These are phyloP conservation scores for Lachnellula subtilissima DNA, from an alignment of 2,329 filamentous ascomycete species.

Conservation along the genomic window DNA sequence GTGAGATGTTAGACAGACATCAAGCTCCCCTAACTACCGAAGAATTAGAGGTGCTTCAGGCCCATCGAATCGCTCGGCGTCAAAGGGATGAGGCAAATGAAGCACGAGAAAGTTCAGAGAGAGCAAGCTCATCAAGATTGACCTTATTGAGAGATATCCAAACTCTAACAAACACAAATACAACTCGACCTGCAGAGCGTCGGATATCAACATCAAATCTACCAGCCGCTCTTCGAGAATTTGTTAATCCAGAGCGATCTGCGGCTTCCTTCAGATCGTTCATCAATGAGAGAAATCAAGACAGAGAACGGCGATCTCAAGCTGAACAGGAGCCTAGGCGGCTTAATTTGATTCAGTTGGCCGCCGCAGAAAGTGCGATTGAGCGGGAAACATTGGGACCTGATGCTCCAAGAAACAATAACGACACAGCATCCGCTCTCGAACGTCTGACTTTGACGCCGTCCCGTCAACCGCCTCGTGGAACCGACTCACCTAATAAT, in stretches of 20 bases:
- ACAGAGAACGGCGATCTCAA: conserved; percentile 26
- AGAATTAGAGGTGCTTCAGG: conserved; percentile 53
- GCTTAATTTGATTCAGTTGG: conserved; percentile 23
- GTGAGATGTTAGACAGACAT: conserved; percentile 37
- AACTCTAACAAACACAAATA: conserved; percentile 7
- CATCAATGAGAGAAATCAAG: conserved; percentile 33
- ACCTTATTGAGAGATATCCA: conserved; percentile 13
- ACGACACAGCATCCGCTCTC: conserved; percentile 23
- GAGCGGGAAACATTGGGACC: conserved; percentile 15
- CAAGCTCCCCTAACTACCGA: conserved; percentile 49
- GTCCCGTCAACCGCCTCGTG: conserved; percentile 24
- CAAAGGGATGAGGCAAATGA: conserved; percentile 31
- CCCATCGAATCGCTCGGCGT: conserved; percentile 49
- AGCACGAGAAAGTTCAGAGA: conserved; percentile 20
- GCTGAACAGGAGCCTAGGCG: conserved; percentile 23
- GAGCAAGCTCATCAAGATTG: conserved; percentile 14
- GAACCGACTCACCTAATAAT: conserved; percentile 28
- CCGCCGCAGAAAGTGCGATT: conserved; percentile 19
- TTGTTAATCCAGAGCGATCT: conserved; percentile 27
- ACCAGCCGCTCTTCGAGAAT: conserved; percentile 28
- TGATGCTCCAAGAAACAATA: conserved; percentile 9
- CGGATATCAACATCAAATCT: conserved; percentile 22
- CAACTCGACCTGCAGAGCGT: conserved; percentile 12
- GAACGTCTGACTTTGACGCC: conserved; percentile 22
- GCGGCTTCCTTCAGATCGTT: conserved; percentile 30